A percentile compares a stretch with the other conserved stretches of the same genome.
phyloP scores from a whole-genome alignment of 176 grass and related monocot species.

The Bolboschoenus planiculmis region DNA sequence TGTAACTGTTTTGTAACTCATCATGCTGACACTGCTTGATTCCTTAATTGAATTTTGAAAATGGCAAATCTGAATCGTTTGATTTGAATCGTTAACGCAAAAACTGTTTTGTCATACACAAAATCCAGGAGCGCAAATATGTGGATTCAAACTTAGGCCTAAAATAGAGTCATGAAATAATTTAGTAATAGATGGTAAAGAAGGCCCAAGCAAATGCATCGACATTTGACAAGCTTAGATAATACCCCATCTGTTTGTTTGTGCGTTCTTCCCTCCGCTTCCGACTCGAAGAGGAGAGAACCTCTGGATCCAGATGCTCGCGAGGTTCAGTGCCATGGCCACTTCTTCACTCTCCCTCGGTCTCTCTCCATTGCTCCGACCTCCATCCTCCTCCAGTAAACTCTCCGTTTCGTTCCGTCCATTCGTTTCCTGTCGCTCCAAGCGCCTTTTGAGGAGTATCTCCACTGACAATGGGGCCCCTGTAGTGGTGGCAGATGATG shows the following conservation, averaged over 20 bases:
- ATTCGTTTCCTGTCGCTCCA: neutral
- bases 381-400: neutral
- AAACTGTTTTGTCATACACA: too few relatives aligned
- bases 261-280: neutral
- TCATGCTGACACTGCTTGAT: too few relatives aligned
- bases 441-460: neutral
- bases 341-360: neutral
- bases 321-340: neutral
- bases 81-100: too few relatives aligned
- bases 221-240: too few relatives aligned
- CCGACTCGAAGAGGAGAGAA: neutral
- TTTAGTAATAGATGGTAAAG: neutral
- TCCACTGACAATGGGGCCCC: slow-evolving; percentile 2
- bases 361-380: neutral
- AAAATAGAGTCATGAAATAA: neutral
- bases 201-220: neutral
- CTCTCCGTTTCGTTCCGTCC: neutral
- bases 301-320: neutral
- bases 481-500: slow-evolving; percentile 39
- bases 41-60: too few relatives aligned
- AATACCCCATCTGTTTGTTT: too few relatives aligned
- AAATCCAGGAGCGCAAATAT: neutral
- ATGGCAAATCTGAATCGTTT: too few relatives aligned
- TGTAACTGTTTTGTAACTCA: too few relatives aligned
- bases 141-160: neutral